Evolutionary conservation across 2,329 filamentous ascomycete genomes (phyloP), one percentile per base, ranked within the genome.

Genomic region (Tolypocladium tropicale): DNA sequence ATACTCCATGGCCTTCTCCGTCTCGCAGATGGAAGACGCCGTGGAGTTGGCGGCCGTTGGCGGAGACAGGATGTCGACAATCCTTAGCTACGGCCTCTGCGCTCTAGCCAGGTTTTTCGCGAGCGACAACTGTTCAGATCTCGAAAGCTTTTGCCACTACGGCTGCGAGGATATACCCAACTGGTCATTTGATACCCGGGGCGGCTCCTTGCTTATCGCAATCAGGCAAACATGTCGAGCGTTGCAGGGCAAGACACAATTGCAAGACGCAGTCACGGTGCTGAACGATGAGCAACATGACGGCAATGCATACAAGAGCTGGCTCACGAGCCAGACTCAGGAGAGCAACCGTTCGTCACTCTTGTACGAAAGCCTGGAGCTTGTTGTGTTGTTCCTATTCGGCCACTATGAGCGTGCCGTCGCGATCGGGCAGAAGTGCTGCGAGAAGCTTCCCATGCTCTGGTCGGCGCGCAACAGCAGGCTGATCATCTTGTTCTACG

Each of bases 151-250:
- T 65, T 87, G 86, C 62, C 79, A 83, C 52, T 89, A 86, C 58
- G 80, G 84, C n/a, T 86, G 85, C 58, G 81, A 90, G 58, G 88
- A 91, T 60, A 81, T 89, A 57, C 82, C 82, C 1, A 83, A 86
- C 53, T 92, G 88, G 88, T 76, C 84, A 51, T 74, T 78, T 49
- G 88, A 91, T 63, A 79, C 86, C 1, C 78, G 87, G 57, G 89
- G 89, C 18, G 89, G 89, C 2, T 83, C 83, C 0, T 74, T 90
- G 53, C 73, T 92, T 7, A 81, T 88, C 58, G 78, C 81, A 3
- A 76, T 86, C 4, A 75, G 85, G 53, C 88, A 92, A 66, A 78
- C 81, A 28, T 81, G 79, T 53, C 81, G 86, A 52, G 86, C 89
- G 25, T 71, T 92, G 23, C 86, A 90, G 66, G 89, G 89, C 55